A percentile compares a stretch with the other conserved stretches of the same genome.
phyloP scores from a whole-genome alignment of 306 rosid species.

The Pterocarpus santalinus region DNA sequence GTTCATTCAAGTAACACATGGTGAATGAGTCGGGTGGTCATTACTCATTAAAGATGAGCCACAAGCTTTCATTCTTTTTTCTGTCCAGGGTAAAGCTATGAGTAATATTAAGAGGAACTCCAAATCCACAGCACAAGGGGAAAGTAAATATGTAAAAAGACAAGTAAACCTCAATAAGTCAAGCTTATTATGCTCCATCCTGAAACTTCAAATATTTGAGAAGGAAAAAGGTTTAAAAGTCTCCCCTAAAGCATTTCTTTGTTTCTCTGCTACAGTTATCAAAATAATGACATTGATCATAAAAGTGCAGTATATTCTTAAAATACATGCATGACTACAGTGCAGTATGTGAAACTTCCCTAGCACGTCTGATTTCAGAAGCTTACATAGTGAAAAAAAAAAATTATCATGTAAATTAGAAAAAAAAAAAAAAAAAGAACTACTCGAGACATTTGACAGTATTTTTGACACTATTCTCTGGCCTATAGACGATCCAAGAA shows the following conservation, averaged over 20 bases:
- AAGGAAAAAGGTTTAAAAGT: constrained; percentile 24
- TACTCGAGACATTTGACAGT: constrained; percentile 5
- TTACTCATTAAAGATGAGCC: constrained; percentile 31
- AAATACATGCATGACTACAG: constrained; percentile 23
- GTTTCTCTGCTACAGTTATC: constrained; percentile 11
- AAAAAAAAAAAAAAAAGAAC: neutral
- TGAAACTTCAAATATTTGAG: constrained; percentile 35
- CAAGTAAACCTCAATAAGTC: constrained; percentile 25
- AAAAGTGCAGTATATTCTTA: constrained; percentile 11
- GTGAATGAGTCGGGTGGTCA: constrained; percentile 15
- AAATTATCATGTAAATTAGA: constrained; percentile 7
- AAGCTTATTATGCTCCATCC: constrained; percentile 36
- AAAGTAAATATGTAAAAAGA: constrained; percentile 10
- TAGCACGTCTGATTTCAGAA: constrained; percentile 8
- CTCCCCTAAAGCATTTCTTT: constrained; percentile 14
- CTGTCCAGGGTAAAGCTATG: constrained; percentile 11
- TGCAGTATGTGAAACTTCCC: constrained; percentile 31
- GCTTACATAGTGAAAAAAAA: constrained; percentile 1
- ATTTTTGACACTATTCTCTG: constrained; percentile 32
- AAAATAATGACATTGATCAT: constrained; percentile 29
- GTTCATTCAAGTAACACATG: constrained; percentile 25
- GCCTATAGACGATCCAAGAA: constrained; percentile 18
- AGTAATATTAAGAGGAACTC: constrained; percentile 21
- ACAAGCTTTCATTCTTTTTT: constrained; percentile 29
- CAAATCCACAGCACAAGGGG: constrained; percentile 14